A percentile compares a stretch with the other conserved stretches of the same genome.
Conservation (phyloP, 176 grass and related monocot species). For the Hordeum vulgare region MorexV3_pseudomolecules_assembly NC_058524.1:15416492-15416991, state of each 20-base stretch:
- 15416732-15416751: too few relatives aligned
- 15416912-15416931: constrained; percentile 56
- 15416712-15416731: too few relatives aligned
- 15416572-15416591: neutral
- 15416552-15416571: neutral
- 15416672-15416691: too few relatives aligned
- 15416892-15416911: constrained; percentile 73
- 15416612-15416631: too few relatives aligned
- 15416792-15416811: too few relatives aligned
- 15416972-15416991: constrained; percentile 74
- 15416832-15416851: neutral
- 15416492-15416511: neutral
- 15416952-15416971: constrained; percentile 72
- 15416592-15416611: neutral
- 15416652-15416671: too few relatives aligned
- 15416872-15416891: constrained; percentile 17
- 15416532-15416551: neutral
- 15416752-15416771: too few relatives aligned
- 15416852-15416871: neutral
- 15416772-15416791: too few relatives aligned
- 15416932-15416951: constrained; percentile 65
- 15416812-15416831: too few relatives aligned
- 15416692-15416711: too few relatives aligned
- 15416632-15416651: too few relatives aligned
- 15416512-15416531: neutral